A percentile compares a stretch with the other conserved stretches of the same genome.
Conservation (phyloP, 345 rosid species). For the Lumnitzera littorea region DNA sequence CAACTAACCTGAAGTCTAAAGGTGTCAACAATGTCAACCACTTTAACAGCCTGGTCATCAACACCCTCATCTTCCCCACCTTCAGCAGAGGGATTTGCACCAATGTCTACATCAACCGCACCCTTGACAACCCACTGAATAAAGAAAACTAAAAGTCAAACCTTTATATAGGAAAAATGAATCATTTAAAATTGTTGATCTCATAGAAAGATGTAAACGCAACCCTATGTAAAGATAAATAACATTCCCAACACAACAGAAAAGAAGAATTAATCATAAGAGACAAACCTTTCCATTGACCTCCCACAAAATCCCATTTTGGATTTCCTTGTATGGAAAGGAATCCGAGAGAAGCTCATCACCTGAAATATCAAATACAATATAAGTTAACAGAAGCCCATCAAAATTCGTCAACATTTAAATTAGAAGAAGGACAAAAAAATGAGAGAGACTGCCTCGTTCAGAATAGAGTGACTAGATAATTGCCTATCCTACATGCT, state of each 20-base stretch:
- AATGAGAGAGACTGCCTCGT: not conserved
- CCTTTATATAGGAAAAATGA: too few relatives aligned
- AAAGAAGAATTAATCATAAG: conserved; percentile 1
- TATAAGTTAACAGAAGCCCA: not conserved
- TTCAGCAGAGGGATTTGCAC: conserved; percentile 98
- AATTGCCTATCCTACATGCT: too few relatives aligned
- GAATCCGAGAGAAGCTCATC: conserved; percentile 98
- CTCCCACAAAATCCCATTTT: conserved; percentile 75
- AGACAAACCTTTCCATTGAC: conserved; percentile 78
- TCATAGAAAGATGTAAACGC: too few relatives aligned
- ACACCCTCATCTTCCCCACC: conserved; percentile 85
- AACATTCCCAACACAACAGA: too few relatives aligned
- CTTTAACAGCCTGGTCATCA: conserved; percentile 73
- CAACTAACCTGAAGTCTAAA: conserved; percentile 88
- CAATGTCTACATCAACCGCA: conserved; percentile 67
- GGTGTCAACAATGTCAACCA: conserved; percentile 96
- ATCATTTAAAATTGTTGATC: too few relatives aligned
- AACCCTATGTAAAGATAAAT: too few relatives aligned
- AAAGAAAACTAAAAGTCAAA: not conserved
- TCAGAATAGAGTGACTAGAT: too few relatives aligned
- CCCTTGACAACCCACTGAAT: conserved; percentile 83
- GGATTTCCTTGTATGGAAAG: conserved; percentile 77
- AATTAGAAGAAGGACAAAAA: not conserved
- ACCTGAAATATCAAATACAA: conserved; percentile 26
- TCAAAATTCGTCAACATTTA: not conserved